Evolutionary conservation across 495 filamentous ascomycete genomes (phyloP), one percentile per base, ranked within the genome.

Genomic region (Extremus antarcticus): DNA sequence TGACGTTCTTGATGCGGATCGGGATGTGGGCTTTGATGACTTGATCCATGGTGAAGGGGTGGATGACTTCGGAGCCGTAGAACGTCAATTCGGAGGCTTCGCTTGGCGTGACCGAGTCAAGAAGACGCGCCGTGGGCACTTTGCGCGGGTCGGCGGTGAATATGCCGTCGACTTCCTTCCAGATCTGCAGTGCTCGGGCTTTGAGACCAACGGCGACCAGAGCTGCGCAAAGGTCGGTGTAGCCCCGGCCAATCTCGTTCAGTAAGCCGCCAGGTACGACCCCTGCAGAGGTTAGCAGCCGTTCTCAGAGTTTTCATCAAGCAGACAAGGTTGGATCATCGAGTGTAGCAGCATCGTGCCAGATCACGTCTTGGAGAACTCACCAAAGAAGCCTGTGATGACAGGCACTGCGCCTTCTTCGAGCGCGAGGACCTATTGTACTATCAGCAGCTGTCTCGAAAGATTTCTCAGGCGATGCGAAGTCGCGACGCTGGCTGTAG

Each of bases 41-140:
- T 67, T 96, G 92, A 71, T 98, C 90, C 88, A 98, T 97, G 51
- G 92, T 98, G 65, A 95, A 85, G 48, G 92, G 92, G 63, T 98
- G 92, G 59, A 98, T 96, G 60, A 98, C 92, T 68, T 74, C 75
- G 48, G 73, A 76, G 45, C 76, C 76, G 43, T 78, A 78, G 57
- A 76, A 77, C 23, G 76, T 78, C 53, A 78, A 51, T 54, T 78
- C 76, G 13, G 75, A 71, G n/a, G 76, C 76, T 55, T 78, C 76
- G 51, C 71, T 67, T 10, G 73, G 71, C 21, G 74, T 76, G 21
- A 78, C 73, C n/a, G 72, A 71, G 22, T 70, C 66, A 1, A 78
- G 63, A 1, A 78, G 63, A 25, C 66, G 63, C 9, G 76, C 76
- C 0, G 75, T 76, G 16, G 74, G 73, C 8, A 78, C 74, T 50